Evolutionary conservation across 352 stramenopile genomes (phyloP), one percentile per base, ranked within the genome.

Genomic region (Globisporangium camurandrum): DNA sequence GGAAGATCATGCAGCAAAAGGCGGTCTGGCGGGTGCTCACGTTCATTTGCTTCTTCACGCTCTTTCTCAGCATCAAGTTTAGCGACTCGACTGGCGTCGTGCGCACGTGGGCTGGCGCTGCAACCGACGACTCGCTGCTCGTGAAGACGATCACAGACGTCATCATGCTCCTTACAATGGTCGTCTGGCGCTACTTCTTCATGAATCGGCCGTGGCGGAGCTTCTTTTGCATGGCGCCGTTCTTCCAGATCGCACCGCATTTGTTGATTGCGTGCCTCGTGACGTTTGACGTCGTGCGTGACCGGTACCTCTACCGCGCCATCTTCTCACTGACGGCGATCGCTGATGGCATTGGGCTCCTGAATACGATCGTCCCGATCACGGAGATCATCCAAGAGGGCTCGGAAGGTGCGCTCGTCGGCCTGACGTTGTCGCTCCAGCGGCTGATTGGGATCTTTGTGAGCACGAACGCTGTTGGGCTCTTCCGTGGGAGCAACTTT

Each of bases 381-480:
- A 71, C 67, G 0, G 74, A 86, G 54, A 84, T 86, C 55, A 73
- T 82, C 41, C 64, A 77, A 31, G 66, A 77, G 44, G 72, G 72
- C 10, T 80, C 66, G 0, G 72, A 84, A 43, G 67, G 69, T n/a
- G 69, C 61, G 6, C 75, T 67, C 33, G 67, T 84, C 16, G 74
- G 70, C 0, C 61, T 86, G 36, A 51, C 67, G 28, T 49, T 81
- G 31, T 74, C 74, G 27, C 69, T 86, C 28, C 71, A 82, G 54
- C 67, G 64, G 28, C 64, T 82, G 39, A 67, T 81, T 38, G 62
- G 66, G 31, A 54, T 79, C 14, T 75, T 79, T 26, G 67, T 67
- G 2, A 69, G 60, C 47, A 81, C 67, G 10, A 51, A 75, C 43
- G 47, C 73, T 26, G 62, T 58, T 24, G 58, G 64, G 5, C 65